These are phyloP conservation scores for Colletotrichum viniferum DNA, from an alignment of 2,329 filamentous ascomycete genomes.

Conservation along the genomic window DNA sequence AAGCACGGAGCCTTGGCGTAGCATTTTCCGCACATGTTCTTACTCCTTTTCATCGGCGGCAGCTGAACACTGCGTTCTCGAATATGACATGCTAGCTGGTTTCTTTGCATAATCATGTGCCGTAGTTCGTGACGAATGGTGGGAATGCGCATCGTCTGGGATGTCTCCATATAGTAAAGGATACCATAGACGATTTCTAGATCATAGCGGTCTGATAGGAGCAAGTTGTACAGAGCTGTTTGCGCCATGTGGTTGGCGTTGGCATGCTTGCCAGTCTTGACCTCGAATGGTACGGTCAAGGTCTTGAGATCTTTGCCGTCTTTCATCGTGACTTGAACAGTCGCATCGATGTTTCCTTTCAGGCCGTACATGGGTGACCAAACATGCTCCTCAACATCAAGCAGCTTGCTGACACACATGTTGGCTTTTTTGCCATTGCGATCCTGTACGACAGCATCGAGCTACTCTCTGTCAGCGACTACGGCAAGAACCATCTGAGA, in stretches of 20 bases:
- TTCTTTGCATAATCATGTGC: constrained; percentile 96
- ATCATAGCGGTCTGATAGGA: constrained; percentile 94
- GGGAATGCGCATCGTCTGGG: constrained; percentile 83
- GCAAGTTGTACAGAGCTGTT: constrained; percentile 89
- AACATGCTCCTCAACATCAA: constrained; percentile 96
- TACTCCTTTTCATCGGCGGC: constrained; percentile 83
- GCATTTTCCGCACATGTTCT: constrained; percentile 82
- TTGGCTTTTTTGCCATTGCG: constrained; percentile 58
- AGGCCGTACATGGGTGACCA: constrained; percentile 98
- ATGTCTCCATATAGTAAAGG: constrained; percentile 93
- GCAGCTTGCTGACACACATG: constrained; percentile 89
- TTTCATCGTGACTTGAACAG: constrained; percentile 83
- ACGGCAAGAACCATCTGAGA: neutral
- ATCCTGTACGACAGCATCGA: constrained; percentile 13
- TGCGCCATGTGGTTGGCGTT: constrained; percentile 88
- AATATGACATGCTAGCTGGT: constrained; percentile 84
- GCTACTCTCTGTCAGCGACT: constrained; percentile 30
- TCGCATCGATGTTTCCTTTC: constrained; percentile 97
- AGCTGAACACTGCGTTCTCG: constrained; percentile 79
- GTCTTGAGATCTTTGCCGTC: constrained; percentile 70
- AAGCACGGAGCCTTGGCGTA: constrained; percentile 93
- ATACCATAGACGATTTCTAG: constrained; percentile 89
- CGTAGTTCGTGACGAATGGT: constrained; percentile 86
- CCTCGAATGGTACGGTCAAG: constrained; percentile 88
- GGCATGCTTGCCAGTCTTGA: constrained; percentile 90